These are phyloP conservation scores for Apiospora pterosperma DNA, from an alignment of 2,329 filamentous ascomycete genomes.

Conservation along the genomic window DNA sequence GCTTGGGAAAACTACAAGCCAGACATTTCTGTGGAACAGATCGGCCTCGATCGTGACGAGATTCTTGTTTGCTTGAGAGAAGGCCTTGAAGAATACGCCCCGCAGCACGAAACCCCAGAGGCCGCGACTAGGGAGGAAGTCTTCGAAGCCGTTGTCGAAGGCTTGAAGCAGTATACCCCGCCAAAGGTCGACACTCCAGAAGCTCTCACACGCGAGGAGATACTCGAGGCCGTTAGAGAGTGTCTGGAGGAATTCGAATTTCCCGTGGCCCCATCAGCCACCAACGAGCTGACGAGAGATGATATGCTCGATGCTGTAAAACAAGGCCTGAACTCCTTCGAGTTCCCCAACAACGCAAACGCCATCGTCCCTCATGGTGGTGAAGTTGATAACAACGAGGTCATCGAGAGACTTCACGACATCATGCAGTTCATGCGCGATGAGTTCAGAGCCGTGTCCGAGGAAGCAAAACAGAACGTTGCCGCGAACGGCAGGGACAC, in stretches of 20 bases:
- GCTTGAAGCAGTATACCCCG: constrained; percentile 75
- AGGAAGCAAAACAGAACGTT: constrained; percentile 73
- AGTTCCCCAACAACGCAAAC: constrained; percentile 30
- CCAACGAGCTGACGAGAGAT: constrained; percentile 55
- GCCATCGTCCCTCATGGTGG: constrained; percentile 37
- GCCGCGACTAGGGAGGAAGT: constrained; percentile 80
- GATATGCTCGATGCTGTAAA: constrained; percentile 64
- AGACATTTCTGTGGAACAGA: constrained; percentile 85
- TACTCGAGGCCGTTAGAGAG: constrained; percentile 79
- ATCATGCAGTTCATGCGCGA: constrained; percentile 58
- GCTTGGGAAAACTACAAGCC: constrained; percentile 95
- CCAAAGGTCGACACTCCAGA: constrained; percentile 67
- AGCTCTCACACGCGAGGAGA: constrained; percentile 73
- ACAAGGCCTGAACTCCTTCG: constrained; percentile 49
- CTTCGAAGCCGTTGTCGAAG: constrained; percentile 79
- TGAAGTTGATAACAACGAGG: constrained; percentile 41
- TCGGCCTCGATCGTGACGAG: constrained; percentile 86
- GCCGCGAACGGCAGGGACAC: constrained; percentile 77
- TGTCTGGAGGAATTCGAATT: constrained; percentile 84
- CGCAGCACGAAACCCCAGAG: constrained; percentile 47
- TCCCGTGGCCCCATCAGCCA: constrained; percentile 56
- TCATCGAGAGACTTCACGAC: constrained; percentile 58
- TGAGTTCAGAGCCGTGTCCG: constrained; percentile 58
- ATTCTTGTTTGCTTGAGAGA: constrained; percentile 83
- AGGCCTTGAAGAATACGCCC: constrained; percentile 73